Evolutionary conservation across 2,329 filamentous ascomycete species (phyloP).

Genomic region (Graphilbum ipis-grandicollis): DNA sequence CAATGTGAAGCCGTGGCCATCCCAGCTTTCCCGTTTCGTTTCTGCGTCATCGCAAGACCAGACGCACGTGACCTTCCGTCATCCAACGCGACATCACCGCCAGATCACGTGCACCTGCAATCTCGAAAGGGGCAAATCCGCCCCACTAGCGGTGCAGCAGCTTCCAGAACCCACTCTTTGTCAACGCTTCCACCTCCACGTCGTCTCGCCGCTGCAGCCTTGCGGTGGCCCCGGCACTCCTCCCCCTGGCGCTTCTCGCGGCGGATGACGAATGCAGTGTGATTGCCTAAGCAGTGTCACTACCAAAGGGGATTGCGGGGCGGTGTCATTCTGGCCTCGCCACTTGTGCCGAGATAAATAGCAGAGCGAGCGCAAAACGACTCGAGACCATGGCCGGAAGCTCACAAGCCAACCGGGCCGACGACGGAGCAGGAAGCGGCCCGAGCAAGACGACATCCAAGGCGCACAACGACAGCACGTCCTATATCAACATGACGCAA

Average conservation of each 20-base stretch:
- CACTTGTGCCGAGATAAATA: constrained; percentile 1
- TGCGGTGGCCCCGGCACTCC: neutral
- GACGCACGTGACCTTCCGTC: too few species aligned
- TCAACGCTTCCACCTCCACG: neutral
- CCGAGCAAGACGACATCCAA: too few species aligned
- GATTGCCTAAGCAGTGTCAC: neutral
- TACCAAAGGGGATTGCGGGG: too few species aligned
- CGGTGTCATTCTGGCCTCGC: neutral
- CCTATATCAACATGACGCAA: constrained; percentile 56
- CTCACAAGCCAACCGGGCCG: constrained; percentile 8
- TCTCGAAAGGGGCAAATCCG: too few species aligned
- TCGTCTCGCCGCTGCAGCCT: neutral
- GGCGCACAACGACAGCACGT: constrained; percentile 23
- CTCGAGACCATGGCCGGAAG: too few species aligned
- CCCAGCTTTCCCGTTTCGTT: too few species aligned
- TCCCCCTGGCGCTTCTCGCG: neutral
- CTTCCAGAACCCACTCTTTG: constrained; percentile 6
- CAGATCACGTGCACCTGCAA: constrained; percentile 7
- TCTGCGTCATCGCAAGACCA: too few species aligned
- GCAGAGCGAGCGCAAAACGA: too few species aligned
- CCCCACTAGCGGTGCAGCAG: neutral
- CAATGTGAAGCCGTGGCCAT: too few species aligned
- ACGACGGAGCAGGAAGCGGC: neutral
- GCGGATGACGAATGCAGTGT: constrained; percentile 1
- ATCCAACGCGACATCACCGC: constrained; percentile 1